Base-by-base conservation (phyloP, 192 early-diverging fungal species). In the Pilaira anomala region DNA sequence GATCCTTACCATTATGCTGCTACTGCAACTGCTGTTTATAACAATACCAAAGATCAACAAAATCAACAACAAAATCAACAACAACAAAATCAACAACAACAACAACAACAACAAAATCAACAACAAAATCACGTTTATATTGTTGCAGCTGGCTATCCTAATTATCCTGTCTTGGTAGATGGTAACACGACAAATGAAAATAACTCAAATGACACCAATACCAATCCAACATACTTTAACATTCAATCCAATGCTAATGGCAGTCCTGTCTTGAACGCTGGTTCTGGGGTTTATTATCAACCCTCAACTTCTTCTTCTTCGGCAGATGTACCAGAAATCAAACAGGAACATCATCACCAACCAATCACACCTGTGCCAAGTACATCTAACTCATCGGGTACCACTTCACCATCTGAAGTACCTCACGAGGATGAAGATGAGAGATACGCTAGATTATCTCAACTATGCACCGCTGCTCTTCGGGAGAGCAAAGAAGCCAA, bases 281-380 rank as follows among this genome's bases (percentile, higher is more conserved):
- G 33, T 36, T 9, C 33, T 36, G 33, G 33, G 6, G 33, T 36
- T 36, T 36, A 36, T 6, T 36, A 36, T 4, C 33, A 36, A 36
- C 11, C 33, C 7, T 3, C 30, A 9, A 9, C 33, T 36, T 36
- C 33, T 36, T 36, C 33, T 36, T 5, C 33, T 1, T 5, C 33
- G 11, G 2, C 33, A 36, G 33, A 5, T 9, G 33, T 36, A 36
- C 7, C 39, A 41, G 19, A 58, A 41, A 3, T 30, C 13, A 42
- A 42, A 12, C 7, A 48, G 1, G 60, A 62, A n/a, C 48, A 62
- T 9, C 48, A n/a, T 40, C 63, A n/a, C 25, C 63, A 54, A n/a
- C 65, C 76, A 18, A 66, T 71, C 21, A 55, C 68, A 48, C 71
- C 71, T 48, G 62, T 69, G 16, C 72, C 72, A 6, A 74, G 58